phyloP scores from a whole-genome alignment of 1,139 yeast genomes.

The Eremothecium coryli region DNA sequence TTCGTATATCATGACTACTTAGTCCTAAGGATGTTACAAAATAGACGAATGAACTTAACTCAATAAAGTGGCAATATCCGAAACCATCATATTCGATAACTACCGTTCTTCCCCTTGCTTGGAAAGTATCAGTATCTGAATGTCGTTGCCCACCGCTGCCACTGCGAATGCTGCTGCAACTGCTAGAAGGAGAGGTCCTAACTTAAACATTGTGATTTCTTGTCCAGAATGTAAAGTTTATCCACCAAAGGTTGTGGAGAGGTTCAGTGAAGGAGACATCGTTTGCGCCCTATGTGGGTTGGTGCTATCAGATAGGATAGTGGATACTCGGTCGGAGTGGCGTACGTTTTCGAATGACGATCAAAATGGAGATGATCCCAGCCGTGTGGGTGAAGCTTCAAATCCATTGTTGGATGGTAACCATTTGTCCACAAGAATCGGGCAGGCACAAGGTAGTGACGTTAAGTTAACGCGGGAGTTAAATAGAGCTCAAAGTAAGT shows the following conservation, averaged over 20 bases:
- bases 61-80: slow-evolving; percentile 5
- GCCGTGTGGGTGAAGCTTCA: slow-evolving; percentile 99
- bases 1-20: too few species aligned
- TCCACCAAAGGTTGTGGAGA: slow-evolving; percentile 91
- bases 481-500: slow-evolving; percentile 79
- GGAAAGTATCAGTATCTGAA: slow-evolving; percentile 2
- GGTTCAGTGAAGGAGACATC: slow-evolving; percentile 95
- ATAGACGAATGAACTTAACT: too few species aligned
- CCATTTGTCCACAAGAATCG: slow-evolving; percentile 86
- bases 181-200: slow-evolving; percentile 43
- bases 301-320: slow-evolving; percentile 84
- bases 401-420: slow-evolving; percentile 88
- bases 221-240: slow-evolving; percentile 95
- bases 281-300: slow-evolving; percentile 96
- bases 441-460: slow-evolving; percentile 66
- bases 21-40: too few species aligned
- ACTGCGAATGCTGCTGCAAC: slow-evolving; percentile 17
- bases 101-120: not conserved
- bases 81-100: not conserved
- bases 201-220: slow-evolving; percentile 78
- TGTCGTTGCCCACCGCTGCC: slow-evolving; percentile 21
- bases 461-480: slow-evolving; percentile 70
- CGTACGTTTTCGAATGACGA: slow-evolving; percentile 96
- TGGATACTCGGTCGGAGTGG: slow-evolving; percentile 97
- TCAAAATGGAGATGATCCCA: slow-evolving; percentile 96